Base-by-base conservation (phyloP, 805 yeast genomes). In the Nakazawaea laoshanensis region DNA sequence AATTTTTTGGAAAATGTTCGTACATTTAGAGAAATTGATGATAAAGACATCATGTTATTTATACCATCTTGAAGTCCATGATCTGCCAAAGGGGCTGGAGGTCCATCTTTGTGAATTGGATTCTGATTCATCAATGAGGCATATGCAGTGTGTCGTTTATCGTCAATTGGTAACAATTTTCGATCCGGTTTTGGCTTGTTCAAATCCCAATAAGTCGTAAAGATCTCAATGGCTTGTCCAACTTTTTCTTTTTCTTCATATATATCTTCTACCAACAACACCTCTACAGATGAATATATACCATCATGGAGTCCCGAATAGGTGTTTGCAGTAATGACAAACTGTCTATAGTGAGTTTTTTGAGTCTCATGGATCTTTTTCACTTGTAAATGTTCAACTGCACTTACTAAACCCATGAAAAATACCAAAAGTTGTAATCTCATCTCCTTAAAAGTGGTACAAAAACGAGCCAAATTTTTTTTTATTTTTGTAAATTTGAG, bases 61-160 rank as follows among this genome's bases (percentile, higher is more conserved):
- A 35, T 18, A 2, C 35, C 35, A 27, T 30, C 31, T 8, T 35
- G 33, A 5, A 27, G 18, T 4, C 38, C 38, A 27, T 35, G 38
- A 17, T 35, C 38, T 8, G 16, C 29, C 4, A 11, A 15, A 3
- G 22, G 17, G 8, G 20, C 23, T n/a, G 11, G 17, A 8, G 12
- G 16, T 8, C 13, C 19, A 12, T 10, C 18, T 16, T 14, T 19
- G 8, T 9, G n/a, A n/a, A 7, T 25, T 9, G 18, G 19, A 11
- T 14, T 19, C 17, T 15, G 9, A 9, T 15, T 21, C 8, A 35
- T 24, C 13, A 30, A 19, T 7, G 38, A 35, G 7, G 38, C 32
- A 22, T 24, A 35, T 5, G 27, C 32, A n/a, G 30, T 35, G 17
- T 30, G 25, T 13, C 22, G 21, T 19, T 17, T 22, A n/a, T 26